These are phyloP conservation scores for Paramyrothecium sp. DNA, from an alignment of 2,329 filamentous ascomycete species.

Conservation along the genomic window DNA sequence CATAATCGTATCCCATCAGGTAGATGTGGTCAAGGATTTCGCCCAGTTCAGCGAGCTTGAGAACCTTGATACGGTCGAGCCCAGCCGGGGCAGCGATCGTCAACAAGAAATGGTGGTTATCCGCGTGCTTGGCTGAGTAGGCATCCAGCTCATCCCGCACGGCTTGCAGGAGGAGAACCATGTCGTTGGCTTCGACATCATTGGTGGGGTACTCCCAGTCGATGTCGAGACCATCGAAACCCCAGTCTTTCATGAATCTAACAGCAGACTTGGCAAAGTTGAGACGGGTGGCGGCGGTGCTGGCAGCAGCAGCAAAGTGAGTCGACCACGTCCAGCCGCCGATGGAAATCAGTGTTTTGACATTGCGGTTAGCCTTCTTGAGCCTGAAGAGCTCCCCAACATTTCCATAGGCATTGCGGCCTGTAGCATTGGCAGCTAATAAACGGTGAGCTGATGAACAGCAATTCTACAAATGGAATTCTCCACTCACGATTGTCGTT, in stretches of 20 bases:
- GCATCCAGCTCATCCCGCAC: constrained; percentile 43
- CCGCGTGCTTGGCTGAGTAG: constrained; percentile 37
- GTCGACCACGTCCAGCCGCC: constrained; percentile 80
- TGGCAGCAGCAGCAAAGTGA: constrained; percentile 67
- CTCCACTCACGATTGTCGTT: constrained; percentile 40
- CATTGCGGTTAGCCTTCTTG: constrained; percentile 71
- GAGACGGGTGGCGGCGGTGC: constrained; percentile 53
- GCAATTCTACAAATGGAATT: not conserved
- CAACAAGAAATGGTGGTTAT: constrained; percentile 46
- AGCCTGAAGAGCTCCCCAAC: constrained; percentile 74
- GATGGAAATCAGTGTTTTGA: constrained; percentile 76
- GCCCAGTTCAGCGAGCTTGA: constrained; percentile 46
- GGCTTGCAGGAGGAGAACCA: constrained; percentile 37
- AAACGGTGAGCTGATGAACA: too few relatives aligned
- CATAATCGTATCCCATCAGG: constrained; percentile 73
- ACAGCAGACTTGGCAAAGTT: constrained; percentile 71
- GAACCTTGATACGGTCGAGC: constrained; percentile 41
- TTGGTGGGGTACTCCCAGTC: constrained; percentile 36
- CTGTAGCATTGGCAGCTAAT: constrained; percentile 45
- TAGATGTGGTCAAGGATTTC: constrained; percentile 53
- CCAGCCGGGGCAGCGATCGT: constrained; percentile 51
- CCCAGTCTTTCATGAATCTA: constrained; percentile 68
- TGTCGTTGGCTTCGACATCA: constrained; percentile 35
- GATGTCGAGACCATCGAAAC: constrained; percentile 50
- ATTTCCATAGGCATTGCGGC: constrained; percentile 74